Conservation (phyloP, 345 rosid genomes). For the Gossypium stocksii region DNA sequence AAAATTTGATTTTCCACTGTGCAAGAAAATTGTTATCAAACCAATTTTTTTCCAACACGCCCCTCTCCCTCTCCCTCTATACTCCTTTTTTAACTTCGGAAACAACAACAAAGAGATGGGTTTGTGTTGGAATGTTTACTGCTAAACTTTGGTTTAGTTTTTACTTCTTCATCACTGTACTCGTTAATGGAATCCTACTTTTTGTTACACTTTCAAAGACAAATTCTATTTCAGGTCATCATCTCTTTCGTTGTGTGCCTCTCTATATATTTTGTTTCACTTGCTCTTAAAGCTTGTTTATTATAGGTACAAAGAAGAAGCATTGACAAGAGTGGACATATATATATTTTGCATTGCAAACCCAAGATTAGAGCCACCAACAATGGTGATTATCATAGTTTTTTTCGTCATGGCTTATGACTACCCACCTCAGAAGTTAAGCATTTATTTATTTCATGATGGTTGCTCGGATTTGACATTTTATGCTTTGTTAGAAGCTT, state of each 20-base stretch:
- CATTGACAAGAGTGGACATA: conserved; percentile 37
- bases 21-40: too few species aligned
- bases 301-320: conserved; percentile 23
- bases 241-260: neutral
- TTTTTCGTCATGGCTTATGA: conserved; percentile 53
- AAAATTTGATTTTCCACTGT: too few species aligned
- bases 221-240: conserved; percentile 38
- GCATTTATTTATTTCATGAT: conserved; percentile 59
- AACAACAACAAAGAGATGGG: conserved; percentile 19
- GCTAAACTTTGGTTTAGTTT: conserved; percentile 41
- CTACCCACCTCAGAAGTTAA: conserved; percentile 52
- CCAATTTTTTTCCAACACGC: too few species aligned
- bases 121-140: conserved; percentile 34
- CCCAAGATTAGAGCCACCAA: conserved; percentile 45
- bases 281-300: neutral
- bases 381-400: conserved; percentile 42
- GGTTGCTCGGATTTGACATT: conserved; percentile 40
- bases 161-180: conserved; percentile 38
- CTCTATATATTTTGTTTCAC: neutral
- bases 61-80: too few species aligned
- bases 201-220: conserved; percentile 36
- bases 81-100: neutral
- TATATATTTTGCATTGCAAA: conserved; percentile 56
- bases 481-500: conserved; percentile 51
- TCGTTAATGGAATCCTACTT: conserved; percentile 36